Base-by-base conservation (phyloP, 2,329 filamentous ascomycete genomes). In the Polytolypa hystricis region DNA sequence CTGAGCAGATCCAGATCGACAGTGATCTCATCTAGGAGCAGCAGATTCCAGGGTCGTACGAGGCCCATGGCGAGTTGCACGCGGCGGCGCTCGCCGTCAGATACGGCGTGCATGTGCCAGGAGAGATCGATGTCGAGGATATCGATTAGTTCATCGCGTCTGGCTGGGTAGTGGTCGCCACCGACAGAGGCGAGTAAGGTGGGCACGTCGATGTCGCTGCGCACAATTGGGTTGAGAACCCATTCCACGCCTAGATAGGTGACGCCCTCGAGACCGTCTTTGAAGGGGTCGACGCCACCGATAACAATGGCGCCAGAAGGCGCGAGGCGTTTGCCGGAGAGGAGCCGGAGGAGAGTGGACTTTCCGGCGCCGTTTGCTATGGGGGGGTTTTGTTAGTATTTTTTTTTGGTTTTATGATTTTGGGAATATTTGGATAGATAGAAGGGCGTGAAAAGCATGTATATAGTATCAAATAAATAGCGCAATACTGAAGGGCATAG, bases 11-110 rank as follows among this genome's bases (percentile, higher is more conserved):
- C 91, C 42, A 98, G 67, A 58, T 98, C 91, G 6, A 98, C 91
- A 1, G 91, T 98, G 58, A 96, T 94, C 60, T 96, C 89, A 56
- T 98, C 91, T 27, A 98, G 72, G 36, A 98, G 69, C 18, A 98
- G 67, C 3, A 98, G 81, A 8, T 77, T 79, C 91, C 91, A 98
- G 1, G 91, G 91, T 3, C 89, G 71, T 30, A 98, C 62, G 6
- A 98, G 68, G 0, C 91, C 91, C 91, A 98, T 98, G 42, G 87
- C 87, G 5, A 98, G 71, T 66, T 98, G 91, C 4, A 98, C 91
- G 12, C 91, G 73, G 11, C 91, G 72, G 11, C 91, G 67, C 67
- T 98, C 91, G 35, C 91, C 91, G 54, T 98, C 91, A 1, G 78
- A 85, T 4, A 98, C 89, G 31, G 87, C 84, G 58, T 95, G 87